phyloP scores from a whole-genome alignment of 306 rosid genomes.

The Cucurbita moschata region DNA sequence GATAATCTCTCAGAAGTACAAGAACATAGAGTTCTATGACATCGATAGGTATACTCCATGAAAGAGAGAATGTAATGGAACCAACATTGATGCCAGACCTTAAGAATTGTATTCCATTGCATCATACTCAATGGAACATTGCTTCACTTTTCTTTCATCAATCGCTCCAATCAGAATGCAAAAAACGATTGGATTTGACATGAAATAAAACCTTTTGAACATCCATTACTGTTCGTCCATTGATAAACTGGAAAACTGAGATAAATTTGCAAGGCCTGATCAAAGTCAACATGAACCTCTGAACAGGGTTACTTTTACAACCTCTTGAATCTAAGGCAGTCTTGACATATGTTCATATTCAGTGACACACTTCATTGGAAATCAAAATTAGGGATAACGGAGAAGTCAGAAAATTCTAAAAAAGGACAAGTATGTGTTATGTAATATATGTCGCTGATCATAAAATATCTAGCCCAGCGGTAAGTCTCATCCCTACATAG shows the following conservation, averaged over 20 bases:
- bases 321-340: not conserved
- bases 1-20: conserved; percentile 87
- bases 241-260: not conserved
- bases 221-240: not conserved
- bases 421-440: not conserved
- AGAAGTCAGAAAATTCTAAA: not conserved
- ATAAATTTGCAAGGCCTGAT: not conserved
- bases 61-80: not conserved
- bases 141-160: not conserved
- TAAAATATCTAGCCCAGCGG: not conserved
- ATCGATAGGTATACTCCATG: conserved; percentile 42
- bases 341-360: not conserved
- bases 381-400: not conserved
- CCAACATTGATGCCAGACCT: not conserved
- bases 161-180: not conserved
- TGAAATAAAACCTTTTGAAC: not conserved
- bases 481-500: not conserved
- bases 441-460: not conserved
- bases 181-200: not conserved
- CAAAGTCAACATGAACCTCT: not conserved
- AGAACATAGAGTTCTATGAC: conserved; percentile 84
- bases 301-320: not conserved
- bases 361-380: not conserved
- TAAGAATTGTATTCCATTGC: not conserved
- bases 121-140: not conserved